Base-by-base conservation (phyloP, 169 alveolate genomes). In the Plasmodium gaboni region DNA sequence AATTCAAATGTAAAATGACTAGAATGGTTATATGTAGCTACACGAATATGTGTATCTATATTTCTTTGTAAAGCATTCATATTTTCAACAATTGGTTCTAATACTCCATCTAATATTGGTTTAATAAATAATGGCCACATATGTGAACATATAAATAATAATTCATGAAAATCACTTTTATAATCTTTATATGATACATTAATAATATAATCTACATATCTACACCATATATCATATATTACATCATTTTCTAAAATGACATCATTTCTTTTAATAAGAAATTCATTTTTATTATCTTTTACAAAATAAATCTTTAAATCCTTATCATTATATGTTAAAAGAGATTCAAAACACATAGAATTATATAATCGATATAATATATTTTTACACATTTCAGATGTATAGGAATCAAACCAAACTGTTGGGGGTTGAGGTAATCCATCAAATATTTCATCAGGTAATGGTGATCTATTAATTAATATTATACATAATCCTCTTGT, bases 71-170 rank as follows among this genome's bases (percentile, higher is more conserved):
- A 64, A 2, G 92, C 87, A 53, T 86, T 86, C 74, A 86, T 86
- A 86, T 86, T 86, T 86, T 86, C 92, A 12, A 86, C 92, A n/a
- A 86, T 86, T 4, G 92, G 92, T 86, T 86, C 92, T 70, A 86
- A 71, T 15, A 69, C 24, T 8, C 92, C 92, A 9, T 86, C 92
- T 24, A 86, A 12, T 17, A 86, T 86, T 19, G 92, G 92, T 28
- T 59, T 69, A 13, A 86, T 86, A 53, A 86, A 86, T 28, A 86
- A 53, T 6, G 92, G 92, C 92, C 92, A 86, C 92, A 86, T 86
- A 42, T 86, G 86, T 3, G 87, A 73, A 42, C 87, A 71, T 59
- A 86, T 53, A 86, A 86, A 86, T 42, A 86, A 59, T 12, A 86
- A 48, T 51, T 86, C 92, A 48, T 86, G 86, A 22, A 86, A 86